These are phyloP conservation scores for Claviceps fusiformis DNA, from an alignment of 2,329 filamentous ascomycete species.

Conservation along the genomic window DNA sequence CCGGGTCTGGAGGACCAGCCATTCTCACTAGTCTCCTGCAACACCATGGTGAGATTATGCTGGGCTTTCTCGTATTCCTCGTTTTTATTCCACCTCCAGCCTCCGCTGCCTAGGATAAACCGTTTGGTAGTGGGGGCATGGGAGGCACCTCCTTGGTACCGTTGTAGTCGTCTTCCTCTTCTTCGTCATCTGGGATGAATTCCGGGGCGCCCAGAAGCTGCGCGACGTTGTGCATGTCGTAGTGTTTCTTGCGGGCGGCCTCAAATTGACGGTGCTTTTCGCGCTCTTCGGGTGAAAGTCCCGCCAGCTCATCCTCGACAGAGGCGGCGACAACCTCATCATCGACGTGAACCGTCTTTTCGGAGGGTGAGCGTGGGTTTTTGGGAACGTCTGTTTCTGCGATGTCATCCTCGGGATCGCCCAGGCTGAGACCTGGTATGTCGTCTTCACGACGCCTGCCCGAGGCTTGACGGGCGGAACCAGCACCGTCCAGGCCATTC, in stretches of 20 bases:
- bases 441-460: slow-evolving; percentile 47
- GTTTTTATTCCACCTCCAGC: background rate
- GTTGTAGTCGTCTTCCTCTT: slow-evolving; percentile 20
- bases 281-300: slow-evolving; percentile 55
- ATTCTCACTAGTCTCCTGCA: background rate
- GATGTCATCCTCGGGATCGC: slow-evolving; percentile 72
- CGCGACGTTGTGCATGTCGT: slow-evolving; percentile 96
- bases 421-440: slow-evolving; percentile 82
- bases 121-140: slow-evolving; percentile 32
- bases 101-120: slow-evolving; percentile 14
- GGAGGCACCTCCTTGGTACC: slow-evolving; percentile 21
- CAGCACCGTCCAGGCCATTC: slow-evolving; percentile 26
- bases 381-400: slow-evolving; percentile 30
- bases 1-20: background rate
- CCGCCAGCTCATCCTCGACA: slow-evolving; percentile 39
- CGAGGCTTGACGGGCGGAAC: slow-evolving; percentile 17
- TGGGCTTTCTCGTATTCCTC: background rate
- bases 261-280: slow-evolving; percentile 93
- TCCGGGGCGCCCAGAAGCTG: slow-evolving; percentile 68
- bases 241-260: slow-evolving; percentile 85
- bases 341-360: slow-evolving; percentile 73
- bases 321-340: slow-evolving; percentile 44
- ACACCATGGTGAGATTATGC: background rate
- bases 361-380: slow-evolving; percentile 23
- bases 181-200: slow-evolving; percentile 47